These are phyloP conservation scores for Bipolaris sorokiniana DNA, from an alignment of 2,329 filamentous ascomycete genomes.

Conservation along the genomic window DNA sequence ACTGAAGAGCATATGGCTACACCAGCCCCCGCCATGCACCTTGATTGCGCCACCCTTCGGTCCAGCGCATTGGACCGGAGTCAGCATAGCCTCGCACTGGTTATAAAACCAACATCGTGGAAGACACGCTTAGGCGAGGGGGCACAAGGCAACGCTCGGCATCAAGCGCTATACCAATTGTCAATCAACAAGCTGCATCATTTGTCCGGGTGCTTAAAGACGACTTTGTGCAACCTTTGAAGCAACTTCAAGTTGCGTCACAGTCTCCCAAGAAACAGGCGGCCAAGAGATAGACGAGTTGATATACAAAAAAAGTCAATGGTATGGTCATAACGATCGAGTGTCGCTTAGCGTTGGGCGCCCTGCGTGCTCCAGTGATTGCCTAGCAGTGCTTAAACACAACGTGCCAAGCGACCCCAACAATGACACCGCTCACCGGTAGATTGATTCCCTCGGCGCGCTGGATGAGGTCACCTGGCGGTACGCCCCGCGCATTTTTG, in stretches of 20 bases:
- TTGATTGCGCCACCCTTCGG: constrained; percentile 20
- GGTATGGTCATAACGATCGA: neutral
- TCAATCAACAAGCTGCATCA: neutral
- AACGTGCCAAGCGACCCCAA: neutral
- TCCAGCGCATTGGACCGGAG: constrained; percentile 9
- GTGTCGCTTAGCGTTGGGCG: constrained; percentile 5
- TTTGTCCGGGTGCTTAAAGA: neutral
- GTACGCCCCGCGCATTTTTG: neutral
- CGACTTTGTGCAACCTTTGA: neutral
- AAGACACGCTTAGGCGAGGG: neutral
- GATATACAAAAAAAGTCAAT: neutral
- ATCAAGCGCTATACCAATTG: neutral
- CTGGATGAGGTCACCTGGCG: neutral
- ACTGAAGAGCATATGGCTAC: constrained; percentile 6
- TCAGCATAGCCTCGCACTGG: constrained; percentile 13
- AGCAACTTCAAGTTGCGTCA: neutral
- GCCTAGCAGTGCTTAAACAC: neutral
- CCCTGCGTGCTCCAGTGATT: neutral
- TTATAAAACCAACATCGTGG: neutral
- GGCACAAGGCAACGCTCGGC: neutral
- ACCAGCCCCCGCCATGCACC: constrained; percentile 13
- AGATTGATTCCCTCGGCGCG: constrained; percentile 5
- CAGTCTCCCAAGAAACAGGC: neutral
- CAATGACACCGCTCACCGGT: neutral
- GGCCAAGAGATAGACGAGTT: neutral